Conservation (phyloP, 23 red algal species). For the Gracilaria gracilis region DNA sequence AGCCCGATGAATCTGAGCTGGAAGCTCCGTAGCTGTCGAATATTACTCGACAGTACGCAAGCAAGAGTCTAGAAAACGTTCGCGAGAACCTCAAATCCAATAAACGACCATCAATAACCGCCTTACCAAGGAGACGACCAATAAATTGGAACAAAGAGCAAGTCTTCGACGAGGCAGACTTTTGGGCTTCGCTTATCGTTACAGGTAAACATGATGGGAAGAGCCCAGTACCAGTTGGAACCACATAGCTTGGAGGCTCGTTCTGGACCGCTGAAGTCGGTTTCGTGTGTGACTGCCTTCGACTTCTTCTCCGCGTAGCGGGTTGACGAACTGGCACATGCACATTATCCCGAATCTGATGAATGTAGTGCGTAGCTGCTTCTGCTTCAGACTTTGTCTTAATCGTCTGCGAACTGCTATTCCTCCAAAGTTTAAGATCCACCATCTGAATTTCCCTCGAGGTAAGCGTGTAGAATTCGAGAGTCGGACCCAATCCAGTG, state of each 20-base stretch:
- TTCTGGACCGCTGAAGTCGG: not conserved
- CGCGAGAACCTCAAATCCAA: conserved; percentile 90
- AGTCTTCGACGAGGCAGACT: conserved; percentile 38
- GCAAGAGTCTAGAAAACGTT: conserved; percentile 73
- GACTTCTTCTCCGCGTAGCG: conserved; percentile 37
- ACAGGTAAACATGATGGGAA: conserved; percentile 77
- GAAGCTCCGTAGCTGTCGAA: not conserved
- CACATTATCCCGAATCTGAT: not conserved
- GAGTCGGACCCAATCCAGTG: conserved; percentile 95
- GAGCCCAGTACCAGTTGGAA: conserved; percentile 87
- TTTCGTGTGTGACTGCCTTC: conserved; percentile 26
- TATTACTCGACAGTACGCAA: conserved; percentile 64
- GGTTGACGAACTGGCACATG: conserved; percentile 1
- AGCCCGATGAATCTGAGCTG: conserved; percentile 6
- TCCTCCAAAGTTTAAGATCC: conserved; percentile 85
- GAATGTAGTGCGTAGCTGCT: not conserved
- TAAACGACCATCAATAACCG: conserved; percentile 93
- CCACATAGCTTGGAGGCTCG: conserved; percentile 56
- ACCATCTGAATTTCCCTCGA: conserved; percentile 92
- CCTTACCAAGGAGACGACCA: conserved; percentile 91
- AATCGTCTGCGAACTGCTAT: conserved; percentile 11
- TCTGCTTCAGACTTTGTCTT: conserved; percentile 31
- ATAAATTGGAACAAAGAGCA: conserved; percentile 81
- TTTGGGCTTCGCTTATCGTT: conserved; percentile 1
- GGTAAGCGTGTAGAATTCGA: conserved; percentile 97